phyloP scores from a whole-genome alignment of 2,329 filamentous ascomycete genomes.

The Alternaria longipes region DNA sequence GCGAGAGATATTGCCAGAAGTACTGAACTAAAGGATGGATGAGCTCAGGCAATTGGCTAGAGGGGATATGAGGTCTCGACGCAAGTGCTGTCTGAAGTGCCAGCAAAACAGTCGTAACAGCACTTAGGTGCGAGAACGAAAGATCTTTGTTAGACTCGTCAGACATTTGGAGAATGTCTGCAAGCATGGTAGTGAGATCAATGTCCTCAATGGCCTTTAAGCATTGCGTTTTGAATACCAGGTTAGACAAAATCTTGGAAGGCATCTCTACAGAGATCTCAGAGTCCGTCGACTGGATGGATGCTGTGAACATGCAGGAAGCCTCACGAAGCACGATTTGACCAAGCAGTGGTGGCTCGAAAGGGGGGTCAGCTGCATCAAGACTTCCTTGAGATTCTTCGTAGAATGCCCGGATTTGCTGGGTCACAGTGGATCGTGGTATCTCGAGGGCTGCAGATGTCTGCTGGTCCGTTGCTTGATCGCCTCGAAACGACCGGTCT shows the following conservation, averaged over 20 bases:
- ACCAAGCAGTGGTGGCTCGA: constrained; percentile 36
- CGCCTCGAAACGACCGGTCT: constrained; percentile 40
- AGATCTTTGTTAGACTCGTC: constrained; percentile 9
- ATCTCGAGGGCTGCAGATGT: constrained; percentile 12
- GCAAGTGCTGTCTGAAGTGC: constrained; percentile 43
- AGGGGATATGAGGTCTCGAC: constrained; percentile 38
- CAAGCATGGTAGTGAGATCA: constrained; percentile 39
- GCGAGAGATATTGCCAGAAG: constrained; percentile 82
- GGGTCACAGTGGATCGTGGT: constrained; percentile 19
- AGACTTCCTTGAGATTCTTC: constrained; percentile 48
- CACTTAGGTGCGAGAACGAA: constrained; percentile 42
- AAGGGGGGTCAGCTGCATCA: constrained; percentile 43
- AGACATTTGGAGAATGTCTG: constrained; percentile 26
- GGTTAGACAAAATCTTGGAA: constrained; percentile 44
- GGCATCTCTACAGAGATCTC: constrained; percentile 37
- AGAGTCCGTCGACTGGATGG: constrained; percentile 25
- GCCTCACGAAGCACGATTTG: constrained; percentile 44
- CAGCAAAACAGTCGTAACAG: constrained; percentile 44
- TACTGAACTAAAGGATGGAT: constrained; percentile 74
- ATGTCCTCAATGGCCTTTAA: constrained; percentile 37
- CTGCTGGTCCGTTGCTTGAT: constrained; percentile 17
- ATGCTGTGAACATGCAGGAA: constrained; percentile 35
- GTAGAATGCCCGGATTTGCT: constrained; percentile 45
- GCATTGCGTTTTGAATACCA: constrained; percentile 44
- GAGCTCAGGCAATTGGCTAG: constrained; percentile 66